Conservation (phyloP, 2,329 filamentous ascomycete genomes). For the Sclerotinia nivalis region DNA sequence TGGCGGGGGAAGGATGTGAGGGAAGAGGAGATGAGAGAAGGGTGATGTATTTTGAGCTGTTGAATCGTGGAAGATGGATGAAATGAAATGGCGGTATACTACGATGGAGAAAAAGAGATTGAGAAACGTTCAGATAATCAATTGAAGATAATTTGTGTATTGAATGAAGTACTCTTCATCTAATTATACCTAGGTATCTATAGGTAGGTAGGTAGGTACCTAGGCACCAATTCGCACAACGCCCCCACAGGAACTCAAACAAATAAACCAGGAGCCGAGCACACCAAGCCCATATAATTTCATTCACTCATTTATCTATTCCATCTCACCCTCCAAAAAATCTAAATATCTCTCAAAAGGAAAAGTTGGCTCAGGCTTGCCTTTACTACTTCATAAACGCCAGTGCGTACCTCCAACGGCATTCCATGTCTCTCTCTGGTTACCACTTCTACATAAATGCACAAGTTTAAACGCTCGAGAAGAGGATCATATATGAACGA, state of each 20-base stretch:
- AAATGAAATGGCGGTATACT: too few relatives aligned
- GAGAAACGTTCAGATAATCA: too few relatives aligned
- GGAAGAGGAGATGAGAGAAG: too few relatives aligned
- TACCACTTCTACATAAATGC: conserved; percentile 52
- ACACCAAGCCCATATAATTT: neutral
- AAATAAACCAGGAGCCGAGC: neutral
- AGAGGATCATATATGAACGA: conserved; percentile 28
- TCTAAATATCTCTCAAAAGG: neutral
- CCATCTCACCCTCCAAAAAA: neutral
- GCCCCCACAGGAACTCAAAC: neutral
- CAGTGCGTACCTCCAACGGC: conserved; percentile 32
- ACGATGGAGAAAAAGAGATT: too few relatives aligned
- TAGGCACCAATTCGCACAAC: too few relatives aligned
- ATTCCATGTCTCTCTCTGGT: conserved; percentile 36
- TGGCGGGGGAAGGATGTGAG: too few relatives aligned
- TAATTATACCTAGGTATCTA: too few relatives aligned
- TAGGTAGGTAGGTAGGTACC: neutral
- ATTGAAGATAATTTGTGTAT: too few relatives aligned
- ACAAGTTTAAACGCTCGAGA: conserved; percentile 35
- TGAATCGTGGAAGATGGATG: too few relatives aligned
- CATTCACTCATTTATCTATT: neutral
- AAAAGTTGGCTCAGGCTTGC: conserved; percentile 61
- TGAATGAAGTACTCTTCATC: too few relatives aligned
- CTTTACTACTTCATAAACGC: conserved; percentile 49
- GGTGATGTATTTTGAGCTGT: too few relatives aligned